Evolutionary conservation across 1,139 yeast species (phyloP), one percentile per base, ranked within the genome.

Genomic region (Hansenula lynferdii): DNA sequence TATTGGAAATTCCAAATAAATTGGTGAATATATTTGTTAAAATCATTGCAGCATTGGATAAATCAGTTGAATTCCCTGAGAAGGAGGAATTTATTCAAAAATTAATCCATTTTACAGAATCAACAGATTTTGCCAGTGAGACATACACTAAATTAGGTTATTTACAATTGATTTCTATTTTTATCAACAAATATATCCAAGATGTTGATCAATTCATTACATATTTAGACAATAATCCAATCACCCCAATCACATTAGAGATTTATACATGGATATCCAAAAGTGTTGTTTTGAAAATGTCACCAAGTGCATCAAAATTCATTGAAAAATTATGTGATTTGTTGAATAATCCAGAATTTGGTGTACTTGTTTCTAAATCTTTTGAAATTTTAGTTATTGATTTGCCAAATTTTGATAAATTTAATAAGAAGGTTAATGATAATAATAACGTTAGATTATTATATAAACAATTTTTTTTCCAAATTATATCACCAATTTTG

Each of bases 391-490:
- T 87, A 16, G 75, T 85, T 25, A 67, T 77, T 22, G 94, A 86
- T 50, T 70, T 84, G 38, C 72, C 76, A 12, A 64, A 83, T 5
- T 75, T 82, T 47, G 63, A 69, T 36, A 78, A 75, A 50, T 68
- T 70, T 31, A 78, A 75, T 28, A 69, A 70, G 30, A 76, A 75
- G 15, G 59, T n/a, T n/a, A n/a, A n/a, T n/a, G n/a, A 70, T 47
- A 77, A 77, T 44, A 67, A 82, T 42, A 75, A 80, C 43, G 75
- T 83, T 20, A 72, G 84, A 41, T 58, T 75, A 32, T 67, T 92
- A 23, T 85, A 83, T 66, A 87, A 86, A 56, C 97, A 92, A 54
- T 79, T 80, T 47, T 68, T 85, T 18, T 86, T 86, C 58, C 76
- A 76, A 42, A 63, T 68, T 9, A 64, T 79, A 4, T 65, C 80